Percentiles rank a stretch among this genome's conserved stretches.
Evolutionary conservation across 2,329 filamentous ascomycete genomes (phyloP).

Genomic region (Aureobasidium subglaciale): DNA sequence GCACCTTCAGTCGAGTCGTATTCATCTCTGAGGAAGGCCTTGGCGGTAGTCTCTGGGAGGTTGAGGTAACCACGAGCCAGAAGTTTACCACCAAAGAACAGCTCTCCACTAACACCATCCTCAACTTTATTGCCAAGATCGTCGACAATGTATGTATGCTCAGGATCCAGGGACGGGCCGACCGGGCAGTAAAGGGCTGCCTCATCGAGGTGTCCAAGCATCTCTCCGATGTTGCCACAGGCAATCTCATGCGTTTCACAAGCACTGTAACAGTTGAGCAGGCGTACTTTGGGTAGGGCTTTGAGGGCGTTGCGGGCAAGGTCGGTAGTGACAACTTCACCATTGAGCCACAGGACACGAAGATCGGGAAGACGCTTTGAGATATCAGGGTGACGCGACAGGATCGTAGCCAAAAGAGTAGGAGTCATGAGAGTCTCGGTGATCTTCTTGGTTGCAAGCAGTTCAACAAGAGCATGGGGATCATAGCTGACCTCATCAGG

Average conservation of each 20-base stretch:
- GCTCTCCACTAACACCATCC: conserved; percentile 58
- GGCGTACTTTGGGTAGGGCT: conserved; percentile 59
- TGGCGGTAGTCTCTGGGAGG: conserved; percentile 67
- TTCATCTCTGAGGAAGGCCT: conserved; percentile 61
- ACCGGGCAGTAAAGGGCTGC: conserved; percentile 65
- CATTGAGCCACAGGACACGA: conserved; percentile 70
- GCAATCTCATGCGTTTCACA: conserved; percentile 78
- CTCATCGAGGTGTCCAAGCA: conserved; percentile 49
- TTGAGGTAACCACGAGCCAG: conserved; percentile 74
- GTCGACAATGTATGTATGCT: conserved; percentile 66
- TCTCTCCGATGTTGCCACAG: conserved; percentile 65
- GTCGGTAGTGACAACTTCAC: conserved; percentile 74
- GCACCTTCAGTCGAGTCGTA: conserved; percentile 54
- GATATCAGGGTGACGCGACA: conserved; percentile 62
- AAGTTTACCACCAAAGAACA: conserved; percentile 67
- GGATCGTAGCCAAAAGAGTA: conserved; percentile 66
- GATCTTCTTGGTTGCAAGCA: conserved; percentile 58
- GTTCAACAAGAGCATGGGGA: conserved; percentile 63
- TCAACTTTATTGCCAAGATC: conserved; percentile 59
- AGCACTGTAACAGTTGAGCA: conserved; percentile 76
- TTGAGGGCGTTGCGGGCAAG: conserved; percentile 61
- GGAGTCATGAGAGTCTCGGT: conserved; percentile 82
- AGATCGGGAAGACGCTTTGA: conserved; percentile 57
- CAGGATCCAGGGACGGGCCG: conserved; percentile 59
- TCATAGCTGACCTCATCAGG: conserved; percentile 74